A percentile compares a stretch with the other conserved stretches of the same genome.
These are phyloP conservation scores for Aspergillus oerlinghausenensis DNA, from an alignment of 2,329 filamentous ascomycete species.

Conservation along the genomic window DNA sequence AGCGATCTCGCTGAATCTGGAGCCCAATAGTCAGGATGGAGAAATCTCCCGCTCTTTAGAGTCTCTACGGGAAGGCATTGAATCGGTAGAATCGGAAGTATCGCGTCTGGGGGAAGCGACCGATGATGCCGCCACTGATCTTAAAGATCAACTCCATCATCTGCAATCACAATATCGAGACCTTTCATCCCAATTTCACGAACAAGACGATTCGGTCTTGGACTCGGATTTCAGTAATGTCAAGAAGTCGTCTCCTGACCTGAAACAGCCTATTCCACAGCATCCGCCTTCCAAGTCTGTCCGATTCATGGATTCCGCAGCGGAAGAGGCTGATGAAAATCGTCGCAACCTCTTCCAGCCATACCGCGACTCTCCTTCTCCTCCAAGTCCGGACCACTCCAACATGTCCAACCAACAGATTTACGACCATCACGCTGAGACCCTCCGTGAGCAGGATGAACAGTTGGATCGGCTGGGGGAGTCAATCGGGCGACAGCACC, in stretches of 20 bases:
- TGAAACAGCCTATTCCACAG: slow-evolving; percentile 41
- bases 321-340: slow-evolving; percentile 48
- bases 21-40: slow-evolving; percentile 75
- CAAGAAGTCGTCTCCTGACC: slow-evolving; percentile 38
- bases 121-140: slow-evolving; percentile 47
- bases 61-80: slow-evolving; percentile 76
- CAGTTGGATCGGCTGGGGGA: slow-evolving; percentile 85
- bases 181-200: slow-evolving; percentile 75
- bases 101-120: slow-evolving; percentile 56
- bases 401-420: slow-evolving; percentile 76
- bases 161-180: slow-evolving; percentile 72
- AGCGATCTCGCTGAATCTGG: slow-evolving; percentile 73
- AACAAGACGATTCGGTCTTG: slow-evolving; percentile 43
- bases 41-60: slow-evolving; percentile 86
- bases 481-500: slow-evolving; percentile 81
- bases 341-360: slow-evolving; percentile 58
- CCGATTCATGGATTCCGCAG: slow-evolving; percentile 70
- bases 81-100: slow-evolving; percentile 61
- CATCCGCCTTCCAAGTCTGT: slow-evolving; percentile 64
- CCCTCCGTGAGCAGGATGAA: slow-evolving; percentile 85
- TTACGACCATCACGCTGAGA: slow-evolving; percentile 73
- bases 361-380: slow-evolving; percentile 54
- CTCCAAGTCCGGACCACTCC: slow-evolving; percentile 46
- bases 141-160: slow-evolving; percentile 61
- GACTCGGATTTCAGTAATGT: slow-evolving; percentile 58